phyloP scores from a whole-genome alignment of 2,329 filamentous ascomycete genomes.

The Nakataea oryzae region DNA sequence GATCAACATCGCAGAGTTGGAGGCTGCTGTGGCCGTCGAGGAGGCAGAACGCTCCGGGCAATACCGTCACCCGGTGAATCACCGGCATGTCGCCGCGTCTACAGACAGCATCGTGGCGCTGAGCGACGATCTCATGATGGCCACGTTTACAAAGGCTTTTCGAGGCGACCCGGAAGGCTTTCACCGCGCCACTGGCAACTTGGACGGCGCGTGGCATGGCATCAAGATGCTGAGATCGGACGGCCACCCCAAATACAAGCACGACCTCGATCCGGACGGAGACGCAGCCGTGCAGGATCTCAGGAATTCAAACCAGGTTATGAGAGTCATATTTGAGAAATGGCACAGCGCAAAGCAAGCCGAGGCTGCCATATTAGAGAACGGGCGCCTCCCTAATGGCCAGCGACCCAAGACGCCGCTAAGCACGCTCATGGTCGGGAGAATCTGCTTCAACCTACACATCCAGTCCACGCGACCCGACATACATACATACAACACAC shows the following conservation, averaged over 20 bases:
- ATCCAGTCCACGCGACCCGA: slow-evolving; percentile 50
- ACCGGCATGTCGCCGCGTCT: slow-evolving; percentile 6
- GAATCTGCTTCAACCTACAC: slow-evolving; percentile 57
- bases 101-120: slow-evolving; percentile 19
- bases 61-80: neutral
- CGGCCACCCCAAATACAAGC: slow-evolving; percentile 20
- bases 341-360: neutral
- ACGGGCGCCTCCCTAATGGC: neutral
- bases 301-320: neutral
- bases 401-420: neutral
- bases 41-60: neutral
- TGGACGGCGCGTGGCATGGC: slow-evolving; percentile 19
- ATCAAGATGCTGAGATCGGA: slow-evolving; percentile 21
- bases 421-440: slow-evolving; percentile 12
- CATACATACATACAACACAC: slow-evolving; percentile 59
- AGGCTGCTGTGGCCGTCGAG: neutral
- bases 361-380: neutral
- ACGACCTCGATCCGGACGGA: slow-evolving; percentile 7
- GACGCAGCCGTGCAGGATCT: neutral
- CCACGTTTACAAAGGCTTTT: slow-evolving; percentile 14
- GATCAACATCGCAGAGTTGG: neutral
- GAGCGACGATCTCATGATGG: slow-evolving; percentile 18
- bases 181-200: slow-evolving; percentile 10
- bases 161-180: slow-evolving; percentile 10
- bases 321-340: neutral